phyloP scores from a whole-genome alignment of 768 basidiomycete species.

The Hemileccinum impolitum region DNA sequence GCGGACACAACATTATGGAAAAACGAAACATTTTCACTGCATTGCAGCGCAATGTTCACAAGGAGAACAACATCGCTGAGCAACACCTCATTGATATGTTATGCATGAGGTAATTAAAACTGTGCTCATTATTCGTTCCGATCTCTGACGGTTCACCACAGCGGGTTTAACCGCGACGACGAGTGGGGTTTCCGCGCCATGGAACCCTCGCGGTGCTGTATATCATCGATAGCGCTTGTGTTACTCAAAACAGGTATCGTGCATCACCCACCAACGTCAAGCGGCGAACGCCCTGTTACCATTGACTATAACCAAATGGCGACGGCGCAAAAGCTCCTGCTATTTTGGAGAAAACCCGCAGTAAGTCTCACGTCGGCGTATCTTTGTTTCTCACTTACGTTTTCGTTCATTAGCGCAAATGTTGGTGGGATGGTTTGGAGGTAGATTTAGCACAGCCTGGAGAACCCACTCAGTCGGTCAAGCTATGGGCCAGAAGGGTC shows the following conservation, averaged over 20 bases:
- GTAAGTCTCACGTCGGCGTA: constrained; percentile 47
- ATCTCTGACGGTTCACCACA: constrained; percentile 12
- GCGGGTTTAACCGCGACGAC: constrained; percentile 97
- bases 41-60: constrained; percentile 96
- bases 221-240: constrained; percentile 97
- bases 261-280: constrained; percentile 53
- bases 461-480: constrained; percentile 56
- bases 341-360: constrained; percentile 99
- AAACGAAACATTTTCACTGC: constrained; percentile 95
- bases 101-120: constrained; percentile 82
- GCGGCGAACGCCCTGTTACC: constrained; percentile 67
- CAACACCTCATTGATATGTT: constrained; percentile 99
- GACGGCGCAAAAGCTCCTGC: constrained; percentile 91
- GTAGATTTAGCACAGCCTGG: constrained; percentile 69
- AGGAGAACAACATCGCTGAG: constrained; percentile 98
- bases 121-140: neutral
- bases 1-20: constrained; percentile 84
- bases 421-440: constrained; percentile 99
- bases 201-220: constrained; percentile 95
- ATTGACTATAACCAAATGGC: constrained; percentile 93
- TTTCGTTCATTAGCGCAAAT: constrained; percentile 73
- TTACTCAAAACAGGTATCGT: constrained; percentile 95
- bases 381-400: neutral
- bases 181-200: constrained; percentile 96
- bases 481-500: constrained; percentile 95